A percentile compares a stretch with the other conserved stretches of the same genome.
Conservation (phyloP, 345 rosid genomes). For the Physaria fendleri region DNA sequence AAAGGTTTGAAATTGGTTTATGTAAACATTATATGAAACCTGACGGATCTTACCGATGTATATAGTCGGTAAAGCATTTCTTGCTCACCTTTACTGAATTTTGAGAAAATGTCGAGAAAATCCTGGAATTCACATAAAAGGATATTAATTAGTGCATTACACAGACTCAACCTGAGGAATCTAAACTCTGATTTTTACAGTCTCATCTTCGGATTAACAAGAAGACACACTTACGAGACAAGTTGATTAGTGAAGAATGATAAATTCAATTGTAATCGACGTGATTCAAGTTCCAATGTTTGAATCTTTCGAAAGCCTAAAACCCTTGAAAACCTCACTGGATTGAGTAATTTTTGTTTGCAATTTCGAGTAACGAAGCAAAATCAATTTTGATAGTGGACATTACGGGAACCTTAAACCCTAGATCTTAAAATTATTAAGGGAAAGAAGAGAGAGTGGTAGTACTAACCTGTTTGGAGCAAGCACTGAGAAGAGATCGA, state of each 20-base stretch:
- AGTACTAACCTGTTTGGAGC: conserved; percentile 51
- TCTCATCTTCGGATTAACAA: not conserved
- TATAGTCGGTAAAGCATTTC: conserved; percentile 38
- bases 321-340: not conserved
- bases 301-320: not conserved
- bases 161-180: not conserved
- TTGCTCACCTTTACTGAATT: conserved; percentile 39
- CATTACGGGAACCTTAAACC: not conserved
- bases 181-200: not conserved
- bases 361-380: not conserved
- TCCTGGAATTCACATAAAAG: conserved; percentile 30
- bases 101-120: conserved; percentile 39
- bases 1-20: not conserved
- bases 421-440: not conserved
- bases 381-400: not conserved
- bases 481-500: conserved; percentile 56
- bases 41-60: conserved; percentile 40
- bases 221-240: not conserved
- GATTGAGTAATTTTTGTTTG: not conserved
- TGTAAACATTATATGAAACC: not conserved
- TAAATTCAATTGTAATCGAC: not conserved
- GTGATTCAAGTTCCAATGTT: not conserved
- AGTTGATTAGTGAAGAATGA: not conserved
- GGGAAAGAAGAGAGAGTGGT: not conserved
- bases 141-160: not conserved